Percentiles rank a stretch among this genome's conserved stretches.
Conservation (phyloP, 2,329 filamentous ascomycete genomes). For the Pyrenophora seminiperda region DNA sequence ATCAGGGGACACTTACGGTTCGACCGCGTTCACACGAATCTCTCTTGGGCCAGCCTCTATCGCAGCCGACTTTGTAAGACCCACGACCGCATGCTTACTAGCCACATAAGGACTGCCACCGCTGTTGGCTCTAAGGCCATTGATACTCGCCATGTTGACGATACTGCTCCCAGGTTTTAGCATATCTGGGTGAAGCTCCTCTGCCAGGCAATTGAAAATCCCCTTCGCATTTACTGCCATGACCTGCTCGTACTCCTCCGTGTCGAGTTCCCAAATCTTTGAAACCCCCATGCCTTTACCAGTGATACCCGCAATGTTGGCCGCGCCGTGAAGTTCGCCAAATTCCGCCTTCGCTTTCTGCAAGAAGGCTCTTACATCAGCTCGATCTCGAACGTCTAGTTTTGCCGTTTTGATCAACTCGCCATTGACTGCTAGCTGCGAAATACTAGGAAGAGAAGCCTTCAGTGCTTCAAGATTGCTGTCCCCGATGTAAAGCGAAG, state of each 20-base stretch:
- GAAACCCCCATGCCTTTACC: no score
- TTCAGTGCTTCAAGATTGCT: conserved; percentile 46
- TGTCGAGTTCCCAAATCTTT: no score
- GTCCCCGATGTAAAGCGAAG: conserved; percentile 22
- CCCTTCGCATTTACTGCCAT: conserved; percentile 33
- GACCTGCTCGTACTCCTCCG: conserved; percentile 31
- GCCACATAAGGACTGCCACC: conserved; percentile 40
- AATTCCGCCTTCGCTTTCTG: conserved; percentile 40
- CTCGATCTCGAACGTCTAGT: not conserved
- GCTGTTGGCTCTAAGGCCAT: conserved; percentile 55
- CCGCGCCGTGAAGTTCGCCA: conserved; percentile 48
- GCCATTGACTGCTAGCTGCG: not conserved
- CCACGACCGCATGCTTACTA: conserved; percentile 48
- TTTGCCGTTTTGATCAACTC: not conserved
- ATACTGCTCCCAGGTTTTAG: conserved; percentile 36
- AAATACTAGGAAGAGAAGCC: not conserved
- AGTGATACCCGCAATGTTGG: conserved; percentile 47
- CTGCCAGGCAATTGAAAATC: no score
- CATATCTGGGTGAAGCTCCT: no score
- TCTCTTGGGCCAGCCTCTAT: conserved; percentile 43
- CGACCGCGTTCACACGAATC: conserved; percentile 29
- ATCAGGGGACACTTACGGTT: not conserved
- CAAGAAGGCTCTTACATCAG: conserved; percentile 50
- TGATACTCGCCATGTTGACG: conserved; percentile 39
- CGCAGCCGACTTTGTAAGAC: conserved; percentile 43